Percentiles rank a stretch among this genome's conserved stretches.
Conservation (phyloP, 257 asterid genomes). For the Solanum arcanum region DNA sequence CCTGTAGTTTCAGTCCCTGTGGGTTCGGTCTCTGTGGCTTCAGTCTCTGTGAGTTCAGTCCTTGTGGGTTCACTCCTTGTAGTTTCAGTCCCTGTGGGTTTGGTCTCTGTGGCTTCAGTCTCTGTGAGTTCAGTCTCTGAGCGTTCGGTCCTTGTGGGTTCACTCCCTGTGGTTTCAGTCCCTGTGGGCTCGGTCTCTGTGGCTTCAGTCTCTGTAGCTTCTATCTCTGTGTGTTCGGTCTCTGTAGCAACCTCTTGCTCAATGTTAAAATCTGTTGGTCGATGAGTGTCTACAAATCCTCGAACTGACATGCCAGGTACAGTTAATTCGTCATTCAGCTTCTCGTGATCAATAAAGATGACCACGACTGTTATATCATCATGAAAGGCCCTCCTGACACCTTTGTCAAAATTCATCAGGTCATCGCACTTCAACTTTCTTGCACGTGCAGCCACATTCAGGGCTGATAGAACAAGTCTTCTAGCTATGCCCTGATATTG, state of each 20-base stretch:
- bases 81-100: no score
- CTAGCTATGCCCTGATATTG: conserved; percentile 59
- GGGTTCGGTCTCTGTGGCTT: no score
- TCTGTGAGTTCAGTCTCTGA: no score
- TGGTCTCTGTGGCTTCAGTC: no score
- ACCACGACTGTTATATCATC: conserved; percentile 74
- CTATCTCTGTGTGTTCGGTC: neutral
- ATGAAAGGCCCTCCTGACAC: conserved; percentile 43
- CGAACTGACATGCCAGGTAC: conserved; percentile 37
- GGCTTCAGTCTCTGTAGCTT: neutral
- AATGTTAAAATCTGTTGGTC: conserved; percentile 41
- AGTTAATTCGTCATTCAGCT: conserved; percentile 10
- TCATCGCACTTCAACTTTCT: conserved; percentile 25
- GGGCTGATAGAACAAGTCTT: conserved; percentile 43
- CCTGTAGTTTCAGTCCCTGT: no score
- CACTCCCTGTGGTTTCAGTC: no score
- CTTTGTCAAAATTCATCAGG: conserved; percentile 32
- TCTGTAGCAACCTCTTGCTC: neutral
- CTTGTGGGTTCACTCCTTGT: no score
- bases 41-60: accelerated
- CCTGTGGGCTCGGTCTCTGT: no score
- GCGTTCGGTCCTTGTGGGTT: no score
- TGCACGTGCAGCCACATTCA: conserved; percentile 36
- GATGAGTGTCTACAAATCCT: conserved; percentile 41
- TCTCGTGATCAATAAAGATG: conserved; percentile 44